Base-by-base conservation (phyloP, 371 early-diverging fungal genomes). In the Apophysomyces sp. region DNA sequence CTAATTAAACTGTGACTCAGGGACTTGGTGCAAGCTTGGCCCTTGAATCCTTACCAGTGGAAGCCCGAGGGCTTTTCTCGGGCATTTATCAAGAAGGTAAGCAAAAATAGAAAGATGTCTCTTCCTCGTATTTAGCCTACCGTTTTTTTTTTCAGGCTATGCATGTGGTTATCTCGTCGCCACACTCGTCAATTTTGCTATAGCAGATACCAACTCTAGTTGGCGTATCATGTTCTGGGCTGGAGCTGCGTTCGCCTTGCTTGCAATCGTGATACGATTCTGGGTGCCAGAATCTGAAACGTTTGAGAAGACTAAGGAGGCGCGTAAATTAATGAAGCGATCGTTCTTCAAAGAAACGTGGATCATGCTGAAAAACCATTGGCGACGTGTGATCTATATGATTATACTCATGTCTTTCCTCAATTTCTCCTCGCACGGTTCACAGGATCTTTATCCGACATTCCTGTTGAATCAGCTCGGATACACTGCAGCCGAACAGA, bases 201-300 rank as follows among this genome's bases (percentile, higher is more conserved):
- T 86, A 9, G 69, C 80, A 2, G 40, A 58, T 37, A 71, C 65
- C 6, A 63, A 56, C 29, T 69, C 81, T 8, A 77, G 78, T 30
- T 90, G 90, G 90, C 80, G 89, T 21, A 80, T 85, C 27, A 61
- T 90, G 59, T 89, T 83, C 69, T 90, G 85, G 84, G 74, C 86
- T 18, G 81, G 86, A n/a, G 72, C 80, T 52, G 76, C 70, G 29
- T 87, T 87, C 2, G 85, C 88, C 1, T 57, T 84, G 2, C 56
- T 89, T 13, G 82, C 82, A 0, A 62, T 86, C 8, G 40, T 81
- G 12, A 73, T 90, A 53, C 75, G 87, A 32, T 74, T 81, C 51
- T 85, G 80, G 62, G 81, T 89, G 0, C 83, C 87, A 13, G 89
- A 90, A 62, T 84, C 84, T 1, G 74, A 81, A 27, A 77, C 73